phyloP scores from a whole-genome alignment of 164 flowering plant genomes.

The Berberis thunbergii region DNA sequence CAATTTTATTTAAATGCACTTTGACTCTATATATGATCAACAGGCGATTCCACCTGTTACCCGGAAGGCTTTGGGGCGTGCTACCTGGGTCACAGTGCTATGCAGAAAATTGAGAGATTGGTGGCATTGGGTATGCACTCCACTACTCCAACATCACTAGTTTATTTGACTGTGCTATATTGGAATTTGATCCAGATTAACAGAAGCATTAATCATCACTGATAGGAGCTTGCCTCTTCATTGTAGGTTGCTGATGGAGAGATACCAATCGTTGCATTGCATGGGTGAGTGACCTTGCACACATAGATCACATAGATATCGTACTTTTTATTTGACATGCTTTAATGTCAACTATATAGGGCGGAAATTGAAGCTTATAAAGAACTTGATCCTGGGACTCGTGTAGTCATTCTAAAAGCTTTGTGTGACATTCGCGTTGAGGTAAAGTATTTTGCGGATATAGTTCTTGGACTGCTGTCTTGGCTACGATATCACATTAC shows the following conservation, averaged over 20 bases:
- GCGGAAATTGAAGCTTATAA: conserved; percentile 67
- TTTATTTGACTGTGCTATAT: background rate
- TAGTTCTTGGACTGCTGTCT: background rate
- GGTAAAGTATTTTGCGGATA: conserved; percentile 35
- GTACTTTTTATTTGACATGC: conserved; percentile 10
- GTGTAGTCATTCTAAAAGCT: conserved; percentile 88
- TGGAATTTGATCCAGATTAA: background rate
- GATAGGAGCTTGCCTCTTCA: background rate
- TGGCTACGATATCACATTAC: background rate
- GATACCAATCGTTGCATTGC: conserved; percentile 87
- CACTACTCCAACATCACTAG: background rate
- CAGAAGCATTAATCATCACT: background rate
- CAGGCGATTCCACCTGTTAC: conserved; percentile 97
- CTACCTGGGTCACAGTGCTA: conserved; percentile 91
- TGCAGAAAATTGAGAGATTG: conserved; percentile 95
- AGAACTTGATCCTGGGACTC: conserved; percentile 77
- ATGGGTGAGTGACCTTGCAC: conserved; percentile 63
- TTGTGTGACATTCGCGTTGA: conserved; percentile 96
- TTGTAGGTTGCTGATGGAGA: conserved; percentile 97
- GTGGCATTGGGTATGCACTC: conserved; percentile 91
- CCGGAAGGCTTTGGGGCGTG: conserved; percentile 90
- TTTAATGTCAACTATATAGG: conserved; percentile 30
- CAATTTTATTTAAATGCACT: background rate
- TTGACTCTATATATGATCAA: conserved; percentile 1
- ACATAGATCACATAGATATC: background rate